Base-by-base conservation (phyloP, 345 rosid genomes). In the Citrus maxima region DNA sequence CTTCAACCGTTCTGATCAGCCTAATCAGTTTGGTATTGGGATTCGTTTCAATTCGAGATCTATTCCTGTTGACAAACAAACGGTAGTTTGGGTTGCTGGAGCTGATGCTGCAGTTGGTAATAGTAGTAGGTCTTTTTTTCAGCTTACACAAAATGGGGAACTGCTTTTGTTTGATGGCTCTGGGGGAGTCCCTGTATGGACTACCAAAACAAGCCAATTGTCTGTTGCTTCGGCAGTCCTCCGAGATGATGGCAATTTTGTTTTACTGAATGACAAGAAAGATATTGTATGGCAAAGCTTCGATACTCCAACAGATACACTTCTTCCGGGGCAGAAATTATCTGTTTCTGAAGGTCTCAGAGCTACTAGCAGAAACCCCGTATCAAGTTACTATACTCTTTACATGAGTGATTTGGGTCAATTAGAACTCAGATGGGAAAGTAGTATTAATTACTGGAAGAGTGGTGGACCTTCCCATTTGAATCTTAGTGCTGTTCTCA, bases 71-170 rank as follows among this genome's bases (percentile, higher is more conserved):
- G 77, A 79, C 42, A 77, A 89, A 62, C 86, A 79, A 73, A 85
- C 77, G 14, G 84, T 90, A 28, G 93, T 94, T 60, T 94, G 98
- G 98, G 90, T 86, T 78, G 95, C 91, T 58, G 97, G 98, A 68
- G 95, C 86, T 21, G 89, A 69, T 80, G 85, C 84, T 61, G 49
- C 78, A 2, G 97, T 91, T 8, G 76, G 95, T 8, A 84, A 86
- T 73, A 58, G 63, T 8, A 84, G 85, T 75, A 58, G 63, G 67
- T 94, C 98, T 32, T 92, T 84, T 86, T 91, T 94, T 73, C 88
- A 91, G 84, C 90, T 94, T 16, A 86, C 81, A 13, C 72, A 37
- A 79, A 65, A 81, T 77, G 98, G 97, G 58, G 90, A 89, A 6
- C 84, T 94, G 66, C 86, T 94, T 76, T 66, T 94, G 85, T 88